Conservation (phyloP, 2,329 filamentous ascomycete species). For the Sarocladiaceae sp. region DNA sequence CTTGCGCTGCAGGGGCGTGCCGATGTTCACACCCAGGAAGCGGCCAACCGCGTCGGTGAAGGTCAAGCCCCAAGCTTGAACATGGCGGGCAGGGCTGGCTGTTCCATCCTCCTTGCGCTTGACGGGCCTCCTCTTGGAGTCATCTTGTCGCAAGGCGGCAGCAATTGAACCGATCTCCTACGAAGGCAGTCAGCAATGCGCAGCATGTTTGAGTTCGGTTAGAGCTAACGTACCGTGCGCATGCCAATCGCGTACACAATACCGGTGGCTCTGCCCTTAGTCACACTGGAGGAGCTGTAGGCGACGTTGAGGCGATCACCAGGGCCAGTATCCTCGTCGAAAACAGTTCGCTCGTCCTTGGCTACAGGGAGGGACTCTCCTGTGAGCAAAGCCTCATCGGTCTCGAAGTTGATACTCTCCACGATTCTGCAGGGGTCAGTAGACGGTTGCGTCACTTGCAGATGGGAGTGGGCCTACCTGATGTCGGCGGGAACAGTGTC, state of each 20-base stretch:
- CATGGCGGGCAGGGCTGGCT: slow-evolving; percentile 23
- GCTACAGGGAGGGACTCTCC: slow-evolving; percentile 57
- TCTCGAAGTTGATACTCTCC: slow-evolving; percentile 60
- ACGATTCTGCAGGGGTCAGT: slow-evolving; percentile 23
- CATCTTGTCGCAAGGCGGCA: slow-evolving; percentile 33
- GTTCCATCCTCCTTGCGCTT: slow-evolving; percentile 39
- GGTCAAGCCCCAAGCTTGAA: slow-evolving; percentile 32
- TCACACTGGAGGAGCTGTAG: slow-evolving; percentile 57
- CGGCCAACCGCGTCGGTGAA: slow-evolving; percentile 29
- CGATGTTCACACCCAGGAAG: slow-evolving; percentile 45
- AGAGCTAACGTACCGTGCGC: slow-evolving; percentile 32
- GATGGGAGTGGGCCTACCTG: slow-evolving; percentile 27
- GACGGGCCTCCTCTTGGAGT: slow-evolving; percentile 26
- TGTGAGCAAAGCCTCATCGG: slow-evolving; percentile 59
- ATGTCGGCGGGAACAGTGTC: slow-evolving; percentile 58
- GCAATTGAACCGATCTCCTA: slow-evolving; percentile 56
- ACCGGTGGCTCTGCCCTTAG: slow-evolving; percentile 52
- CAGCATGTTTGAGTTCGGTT: not conserved
- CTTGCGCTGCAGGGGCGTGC: slow-evolving; percentile 64
- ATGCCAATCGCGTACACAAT: slow-evolving; percentile 57
- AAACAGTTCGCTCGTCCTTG: slow-evolving; percentile 42
- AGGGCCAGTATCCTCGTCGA: slow-evolving; percentile 33
- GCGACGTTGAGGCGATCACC: slow-evolving; percentile 58
- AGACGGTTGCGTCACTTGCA: slow-evolving; percentile 19
- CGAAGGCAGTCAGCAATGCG: not conserved